Percentiles rank a stretch among this genome's conserved stretches.
phyloP scores from a whole-genome alignment of 805 yeast species.

The Ogataea paradorogensis region DNA sequence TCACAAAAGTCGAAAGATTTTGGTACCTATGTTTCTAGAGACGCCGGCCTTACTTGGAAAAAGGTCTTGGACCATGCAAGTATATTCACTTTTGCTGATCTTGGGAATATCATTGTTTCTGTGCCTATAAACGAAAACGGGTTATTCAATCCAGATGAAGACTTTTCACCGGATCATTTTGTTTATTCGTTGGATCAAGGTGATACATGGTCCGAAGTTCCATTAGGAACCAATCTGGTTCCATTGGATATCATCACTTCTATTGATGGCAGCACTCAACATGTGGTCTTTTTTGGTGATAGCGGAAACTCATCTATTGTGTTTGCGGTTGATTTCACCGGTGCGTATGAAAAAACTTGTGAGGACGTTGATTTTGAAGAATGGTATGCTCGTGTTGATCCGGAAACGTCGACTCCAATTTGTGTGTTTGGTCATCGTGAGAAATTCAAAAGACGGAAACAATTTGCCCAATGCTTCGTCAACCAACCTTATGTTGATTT shows the following conservation, averaged over 20 bases:
- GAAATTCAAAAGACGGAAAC: conserved; percentile 60
- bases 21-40: conserved; percentile 62
- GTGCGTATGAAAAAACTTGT: conserved; percentile 49
- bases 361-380: conserved; percentile 58
- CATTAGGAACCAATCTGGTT: conserved; percentile 40
- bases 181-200: conserved; percentile 74
- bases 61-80: conserved; percentile 51
- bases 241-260: conserved; percentile 40
- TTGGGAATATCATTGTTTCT: conserved; percentile 70
- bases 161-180: conserved; percentile 18
- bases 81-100: conserved; percentile 65
- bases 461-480: conserved; percentile 61
- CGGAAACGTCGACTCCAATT: conserved; percentile 32
- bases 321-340: conserved; percentile 51
- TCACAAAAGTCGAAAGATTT: conserved; percentile 12
- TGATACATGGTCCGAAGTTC: conserved; percentile 51
- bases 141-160: conserved; percentile 33
- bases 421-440: conserved; percentile 74
- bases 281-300: conserved; percentile 50
- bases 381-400: conserved; percentile 50
- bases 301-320: conserved; percentile 19
- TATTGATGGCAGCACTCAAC: conserved; percentile 66
- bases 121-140: conserved; percentile 37
- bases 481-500: conserved; percentile 46
- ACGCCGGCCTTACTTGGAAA: conserved; percentile 77